A percentile compares a stretch with the other conserved stretches of the same genome.
Evolutionary conservation across 208 protist species (phyloP).

Genomic region (Trichomonas gallinae): DNA sequence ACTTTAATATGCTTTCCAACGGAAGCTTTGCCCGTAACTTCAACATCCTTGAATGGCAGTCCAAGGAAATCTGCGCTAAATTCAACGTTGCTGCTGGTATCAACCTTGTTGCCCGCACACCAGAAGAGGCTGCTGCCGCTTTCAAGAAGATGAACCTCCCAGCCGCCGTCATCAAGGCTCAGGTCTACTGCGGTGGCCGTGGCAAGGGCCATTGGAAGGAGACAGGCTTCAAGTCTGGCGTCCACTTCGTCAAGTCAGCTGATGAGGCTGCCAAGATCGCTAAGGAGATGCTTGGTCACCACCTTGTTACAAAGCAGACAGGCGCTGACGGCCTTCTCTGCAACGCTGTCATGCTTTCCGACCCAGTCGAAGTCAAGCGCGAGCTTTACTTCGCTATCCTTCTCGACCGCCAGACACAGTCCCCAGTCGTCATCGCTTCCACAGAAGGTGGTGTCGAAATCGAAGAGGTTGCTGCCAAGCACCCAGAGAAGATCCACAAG

Average conservation of each 20-base stretch:
- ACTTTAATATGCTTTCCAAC: constrained; percentile 12
- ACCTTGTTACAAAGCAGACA: constrained; percentile 96
- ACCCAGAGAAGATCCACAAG: constrained; percentile 56
- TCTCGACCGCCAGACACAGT: constrained; percentile 48
- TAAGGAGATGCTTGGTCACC: constrained; percentile 84
- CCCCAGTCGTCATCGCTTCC: constrained; percentile 59
- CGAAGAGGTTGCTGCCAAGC: constrained; percentile 79
- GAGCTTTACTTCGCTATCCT: constrained; percentile 96
- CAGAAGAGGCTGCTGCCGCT: neutral
- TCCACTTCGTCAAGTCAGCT: constrained; percentile 50
- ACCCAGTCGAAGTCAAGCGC: constrained; percentile 49
- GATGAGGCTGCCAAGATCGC: constrained; percentile 63
- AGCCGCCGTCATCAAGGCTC: constrained; percentile 41
- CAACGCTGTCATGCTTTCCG: constrained; percentile 44
- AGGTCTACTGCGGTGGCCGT: constrained; percentile 88
- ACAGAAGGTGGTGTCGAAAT: constrained; percentile 90
- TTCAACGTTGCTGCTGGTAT: constrained; percentile 11
- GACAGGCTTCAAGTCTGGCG: constrained; percentile 76
- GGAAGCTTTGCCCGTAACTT: constrained; percentile 19
- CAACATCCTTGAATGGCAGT: constrained; percentile 16
- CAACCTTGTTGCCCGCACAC: neutral
- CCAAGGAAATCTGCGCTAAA: constrained; percentile 12
- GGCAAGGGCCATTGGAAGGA: constrained; percentile 82
- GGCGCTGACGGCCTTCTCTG: constrained; percentile 63
- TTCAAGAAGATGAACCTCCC: constrained; percentile 9